Percentiles rank a stretch among this genome's conserved stretches.
Conservation (phyloP, 73 alveolate genomes). For the Paramecium caudatum region DNA sequence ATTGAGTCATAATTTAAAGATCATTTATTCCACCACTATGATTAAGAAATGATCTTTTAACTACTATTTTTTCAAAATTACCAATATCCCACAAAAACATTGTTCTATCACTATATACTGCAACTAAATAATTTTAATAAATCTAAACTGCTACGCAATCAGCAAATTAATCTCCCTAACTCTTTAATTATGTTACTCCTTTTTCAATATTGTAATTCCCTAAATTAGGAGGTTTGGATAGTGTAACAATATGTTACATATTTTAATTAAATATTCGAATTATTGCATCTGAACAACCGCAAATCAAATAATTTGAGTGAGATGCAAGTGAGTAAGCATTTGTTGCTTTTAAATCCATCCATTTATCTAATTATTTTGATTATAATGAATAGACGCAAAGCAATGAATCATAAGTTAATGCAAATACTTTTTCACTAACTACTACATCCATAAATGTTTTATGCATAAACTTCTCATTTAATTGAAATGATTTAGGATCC, state of each 20-base stretch:
- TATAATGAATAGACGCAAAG: slow-evolving; percentile 88
- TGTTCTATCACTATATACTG: slow-evolving; percentile 95
- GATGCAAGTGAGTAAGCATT: slow-evolving; percentile 85
- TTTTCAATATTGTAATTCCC: slow-evolving; percentile 91
- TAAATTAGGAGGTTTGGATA: slow-evolving; percentile 97
- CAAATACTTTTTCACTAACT: slow-evolving; percentile 79
- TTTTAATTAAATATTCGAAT: slow-evolving; percentile 89
- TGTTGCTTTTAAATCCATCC: slow-evolving; percentile 95
- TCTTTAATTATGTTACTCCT: slow-evolving; percentile 78
- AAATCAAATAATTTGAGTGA: slow-evolving; percentile 82
- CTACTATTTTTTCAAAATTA: slow-evolving; percentile 82
- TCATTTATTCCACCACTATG: slow-evolving; percentile 93
- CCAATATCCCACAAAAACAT: slow-evolving; percentile 95
- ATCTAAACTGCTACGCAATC: slow-evolving; percentile 87
- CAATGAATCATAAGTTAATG: slow-evolving; percentile 90
- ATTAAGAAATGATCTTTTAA: slow-evolving; percentile 84
- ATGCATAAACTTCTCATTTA: slow-evolving; percentile 78
- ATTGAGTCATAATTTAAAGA: slow-evolving; percentile 73
- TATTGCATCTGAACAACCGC: slow-evolving; percentile 97
- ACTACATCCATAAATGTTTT: slow-evolving; percentile 83
- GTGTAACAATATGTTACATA: slow-evolving; percentile 90
- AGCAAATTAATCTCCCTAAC: slow-evolving; percentile 88
- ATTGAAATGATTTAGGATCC: slow-evolving; percentile 80
- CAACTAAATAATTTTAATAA: slow-evolving; percentile 81
- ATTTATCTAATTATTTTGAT: slow-evolving; percentile 87